Percentiles rank a stretch among this genome's conserved stretches.
phyloP scores from a whole-genome alignment of 345 rosid species.

The Geranium rotundifolium region DNA sequence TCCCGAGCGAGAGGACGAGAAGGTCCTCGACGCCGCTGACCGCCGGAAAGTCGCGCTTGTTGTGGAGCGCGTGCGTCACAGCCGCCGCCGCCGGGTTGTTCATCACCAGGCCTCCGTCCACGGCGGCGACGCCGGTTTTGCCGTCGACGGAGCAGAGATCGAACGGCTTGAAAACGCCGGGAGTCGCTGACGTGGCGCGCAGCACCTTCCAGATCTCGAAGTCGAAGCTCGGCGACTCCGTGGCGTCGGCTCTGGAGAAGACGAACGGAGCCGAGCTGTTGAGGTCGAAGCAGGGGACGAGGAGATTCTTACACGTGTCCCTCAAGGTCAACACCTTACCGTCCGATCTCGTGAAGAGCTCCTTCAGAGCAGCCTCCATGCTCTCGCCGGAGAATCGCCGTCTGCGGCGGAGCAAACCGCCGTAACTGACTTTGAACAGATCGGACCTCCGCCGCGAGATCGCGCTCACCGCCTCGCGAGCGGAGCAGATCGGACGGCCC shows the following conservation, averaged over 20 bases:
- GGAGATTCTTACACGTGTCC: slow-evolving; percentile 92
- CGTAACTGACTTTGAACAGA: slow-evolving; percentile 34
- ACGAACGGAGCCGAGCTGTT: slow-evolving; percentile 90
- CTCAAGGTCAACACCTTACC: slow-evolving; percentile 57
- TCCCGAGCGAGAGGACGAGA: slow-evolving; percentile 73
- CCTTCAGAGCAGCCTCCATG: slow-evolving; percentile 60
- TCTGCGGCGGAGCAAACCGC: slow-evolving; percentile 36
- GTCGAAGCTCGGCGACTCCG: slow-evolving; percentile 78
- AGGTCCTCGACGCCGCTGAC: slow-evolving; percentile 84
- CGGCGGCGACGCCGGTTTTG: slow-evolving; percentile 62
- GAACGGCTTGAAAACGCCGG: slow-evolving; percentile 74
- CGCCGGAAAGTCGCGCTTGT: slow-evolving; percentile 83
- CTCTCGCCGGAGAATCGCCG: slow-evolving; percentile 51
- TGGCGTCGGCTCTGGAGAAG: slow-evolving; percentile 93
- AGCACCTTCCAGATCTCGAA: slow-evolving; percentile 88
- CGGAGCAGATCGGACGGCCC: too few species aligned
- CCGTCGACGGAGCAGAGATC: slow-evolving; percentile 62
- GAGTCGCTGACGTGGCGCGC: slow-evolving; percentile 87
- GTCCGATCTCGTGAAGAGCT: slow-evolving; percentile 46
- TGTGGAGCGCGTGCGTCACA: slow-evolving; percentile 89
- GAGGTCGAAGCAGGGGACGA: slow-evolving; percentile 91
- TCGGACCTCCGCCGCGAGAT: slow-evolving; percentile 33
- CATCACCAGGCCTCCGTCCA: slow-evolving; percentile 94
- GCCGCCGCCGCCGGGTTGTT: slow-evolving; percentile 95
- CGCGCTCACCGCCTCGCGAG: slow-evolving; percentile 46